phyloP scores from a whole-genome alignment of 192 early-diverging fungal genomes.

The Linnemannia schmuckeri region DNA sequence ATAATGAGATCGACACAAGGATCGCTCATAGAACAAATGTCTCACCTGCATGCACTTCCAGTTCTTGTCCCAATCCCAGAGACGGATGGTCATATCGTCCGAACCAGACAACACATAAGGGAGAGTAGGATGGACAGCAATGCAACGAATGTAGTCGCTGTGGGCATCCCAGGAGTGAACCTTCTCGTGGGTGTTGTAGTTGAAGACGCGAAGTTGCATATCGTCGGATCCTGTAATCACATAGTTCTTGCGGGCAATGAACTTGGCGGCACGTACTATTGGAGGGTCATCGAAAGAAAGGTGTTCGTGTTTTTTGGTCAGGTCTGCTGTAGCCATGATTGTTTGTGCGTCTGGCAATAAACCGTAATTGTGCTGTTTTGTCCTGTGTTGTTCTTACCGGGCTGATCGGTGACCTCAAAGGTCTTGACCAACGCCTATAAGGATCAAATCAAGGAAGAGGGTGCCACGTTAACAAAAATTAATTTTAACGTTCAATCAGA shows the following conservation, averaged over 20 bases:
- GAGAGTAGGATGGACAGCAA: constrained; percentile 97
- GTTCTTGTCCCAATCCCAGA: constrained; percentile 99
- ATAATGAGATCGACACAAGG: background rate
- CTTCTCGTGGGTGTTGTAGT: constrained; percentile 99
- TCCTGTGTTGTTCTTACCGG: constrained; percentile 67
- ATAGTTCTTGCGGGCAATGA: constrained; percentile 98
- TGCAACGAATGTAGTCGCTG: constrained; percentile 95
- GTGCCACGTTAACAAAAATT: constrained; percentile 1
- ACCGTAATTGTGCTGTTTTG: background rate
- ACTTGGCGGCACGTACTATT: constrained; percentile 96
- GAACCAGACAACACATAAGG: constrained; percentile 94
- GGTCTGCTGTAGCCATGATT: background rate
- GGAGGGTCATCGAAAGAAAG: background rate
- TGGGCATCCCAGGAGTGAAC: constrained; percentile 97
- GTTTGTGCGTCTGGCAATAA: background rate
- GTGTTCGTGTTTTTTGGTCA: background rate
- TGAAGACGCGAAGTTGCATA: constrained; percentile 97
- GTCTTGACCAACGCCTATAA: constrained; percentile 92
- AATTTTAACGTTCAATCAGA: background rate
- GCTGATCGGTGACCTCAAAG: constrained; percentile 96
- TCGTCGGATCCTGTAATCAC: constrained; percentile 98
- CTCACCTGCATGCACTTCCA: constrained; percentile 95
- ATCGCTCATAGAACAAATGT: background rate
- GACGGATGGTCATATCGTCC: constrained; percentile 97
- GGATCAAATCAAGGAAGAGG: background rate